phyloP scores from a whole-genome alignment of 2,329 filamentous ascomycete genomes.

The Cryphonectria nitschkei region DNA sequence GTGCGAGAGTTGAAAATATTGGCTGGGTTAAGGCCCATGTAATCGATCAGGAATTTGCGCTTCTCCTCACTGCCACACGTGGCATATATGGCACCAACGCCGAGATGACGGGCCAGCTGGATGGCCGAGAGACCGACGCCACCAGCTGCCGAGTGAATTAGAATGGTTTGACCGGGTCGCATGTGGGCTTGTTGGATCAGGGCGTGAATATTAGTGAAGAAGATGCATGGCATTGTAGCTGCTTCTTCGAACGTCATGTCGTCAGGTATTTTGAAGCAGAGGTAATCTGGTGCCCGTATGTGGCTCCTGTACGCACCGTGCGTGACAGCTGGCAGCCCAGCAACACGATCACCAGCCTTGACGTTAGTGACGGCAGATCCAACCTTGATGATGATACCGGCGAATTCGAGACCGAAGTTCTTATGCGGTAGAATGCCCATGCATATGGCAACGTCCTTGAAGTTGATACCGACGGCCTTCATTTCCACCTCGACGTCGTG shows the following conservation, averaged over 20 bases:
- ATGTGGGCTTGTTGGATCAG: slow-evolving; percentile 17
- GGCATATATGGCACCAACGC: slow-evolving; percentile 27
- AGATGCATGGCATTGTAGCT: slow-evolving; percentile 14
- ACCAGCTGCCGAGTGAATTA: slow-evolving; percentile 19
- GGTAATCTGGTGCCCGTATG: slow-evolving; percentile 32
- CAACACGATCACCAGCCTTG: slow-evolving; percentile 35
- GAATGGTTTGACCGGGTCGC: slow-evolving; percentile 22
- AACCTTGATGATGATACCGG: slow-evolving; percentile 6
- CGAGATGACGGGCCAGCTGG: slow-evolving; percentile 6
- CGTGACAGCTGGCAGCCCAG: slow-evolving; percentile 10
- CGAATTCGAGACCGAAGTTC: slow-evolving; percentile 13
- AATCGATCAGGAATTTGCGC: slow-evolving; percentile 3
- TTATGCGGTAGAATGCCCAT: slow-evolving; percentile 12
- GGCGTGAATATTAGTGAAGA: slow-evolving; percentile 18
- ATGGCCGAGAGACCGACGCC: slow-evolving; percentile 12
- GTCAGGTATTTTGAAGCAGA: background rate
- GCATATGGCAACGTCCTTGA: slow-evolving; percentile 18
- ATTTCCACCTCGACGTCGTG: slow-evolving; percentile 17
- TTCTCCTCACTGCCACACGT: slow-evolving; percentile 15
- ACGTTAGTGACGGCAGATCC: slow-evolving; percentile 26
- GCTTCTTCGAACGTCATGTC: background rate
- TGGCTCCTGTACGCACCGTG: slow-evolving; percentile 18
- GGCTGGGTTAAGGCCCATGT: background rate
- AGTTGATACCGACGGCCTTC: slow-evolving; percentile 10
- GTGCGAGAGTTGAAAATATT: slow-evolving; percentile 37